Base-by-base conservation (phyloP, 2,329 filamentous ascomycete species). In the Sclerotinia spermophila region DNA sequence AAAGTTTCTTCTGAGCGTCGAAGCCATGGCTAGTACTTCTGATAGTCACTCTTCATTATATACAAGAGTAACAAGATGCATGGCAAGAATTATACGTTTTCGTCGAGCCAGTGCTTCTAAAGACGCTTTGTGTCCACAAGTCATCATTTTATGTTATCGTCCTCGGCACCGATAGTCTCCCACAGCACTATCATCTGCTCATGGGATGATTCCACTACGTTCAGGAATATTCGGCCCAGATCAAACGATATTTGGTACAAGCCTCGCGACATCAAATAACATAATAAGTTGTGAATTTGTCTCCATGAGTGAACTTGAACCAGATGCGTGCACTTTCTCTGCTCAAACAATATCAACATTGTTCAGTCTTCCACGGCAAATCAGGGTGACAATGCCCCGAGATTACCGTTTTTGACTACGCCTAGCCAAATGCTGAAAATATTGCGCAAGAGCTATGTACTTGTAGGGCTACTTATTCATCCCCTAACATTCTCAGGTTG, bases 41-140 rank as follows among this genome's bases (percentile, higher is more conserved):
- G 61, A 65, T 15, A 51, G 15, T 8, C 15, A 64, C 27, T 61
- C 67, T 30, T 30, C 45, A 38, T 45, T 60, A 24, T 69, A 65
- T 35, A 65, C 30, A 7, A 69, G 68, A 56, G 48, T 69, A n/a
- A 56, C 45, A 27, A 69, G 53, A 45, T 69, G 68, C 24, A 53
- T 69, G 44, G 68, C 68, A 35, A 65, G 59, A 24, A 69, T 58
- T 13, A 69, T 69, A 40, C 68, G 68, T 7, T 61, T 42, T 21
- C 68, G 65, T 45, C 68, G 53, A 56, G 45, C 59, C n/a, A 69
- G 65, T 69, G 35, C 68, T 24, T 69, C 68, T 19, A 58, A 58
- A 65, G 68, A 69, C 40, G 68, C 59, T 42, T 58, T 69, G 48
- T 69, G 68, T 38, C 68, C 68, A 3, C 68, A 69, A 64, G 53